Conservation (phyloP, 495 filamentous ascomycete species). For the Penicillium fimorum region DNA sequence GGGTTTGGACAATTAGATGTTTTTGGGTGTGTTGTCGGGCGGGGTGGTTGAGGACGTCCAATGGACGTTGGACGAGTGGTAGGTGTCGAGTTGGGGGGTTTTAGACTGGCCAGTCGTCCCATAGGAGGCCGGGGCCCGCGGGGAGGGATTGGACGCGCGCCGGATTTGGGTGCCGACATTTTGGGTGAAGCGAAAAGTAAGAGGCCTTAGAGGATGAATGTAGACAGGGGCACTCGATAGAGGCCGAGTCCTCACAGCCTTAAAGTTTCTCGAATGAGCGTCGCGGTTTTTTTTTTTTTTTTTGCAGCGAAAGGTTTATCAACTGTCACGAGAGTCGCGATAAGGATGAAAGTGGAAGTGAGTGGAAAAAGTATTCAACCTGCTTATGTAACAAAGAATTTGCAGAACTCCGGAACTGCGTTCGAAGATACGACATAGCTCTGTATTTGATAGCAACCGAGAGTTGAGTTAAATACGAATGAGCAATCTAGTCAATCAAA, state of each 20-base stretch:
- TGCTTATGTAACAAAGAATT: constrained; percentile 2
- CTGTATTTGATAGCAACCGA: neutral
- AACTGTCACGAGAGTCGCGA: constrained; percentile 10
- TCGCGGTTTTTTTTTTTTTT: constrained; percentile 4
- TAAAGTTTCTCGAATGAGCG: neutral
- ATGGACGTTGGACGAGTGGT: constrained; percentile 41
- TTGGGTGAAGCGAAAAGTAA: constrained; percentile 1
- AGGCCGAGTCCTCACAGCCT: constrained; percentile 11
- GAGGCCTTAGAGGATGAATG: neutral
- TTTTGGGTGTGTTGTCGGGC: constrained; percentile 42
- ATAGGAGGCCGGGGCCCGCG: constrained; percentile 36
- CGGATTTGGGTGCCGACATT: constrained; percentile 35
- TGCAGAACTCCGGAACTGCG: neutral
- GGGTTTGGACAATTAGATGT: constrained; percentile 48
- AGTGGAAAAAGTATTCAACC: constrained; percentile 10
- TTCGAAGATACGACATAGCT: neutral
- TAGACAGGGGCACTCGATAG: neutral
- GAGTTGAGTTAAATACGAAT: neutral
- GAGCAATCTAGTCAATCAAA: neutral
- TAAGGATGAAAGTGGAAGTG: constrained; percentile 14
- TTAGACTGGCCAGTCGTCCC: constrained; percentile 44
- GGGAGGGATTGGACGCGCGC: constrained; percentile 37
- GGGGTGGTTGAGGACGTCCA: constrained; percentile 34
- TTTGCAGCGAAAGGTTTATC: constrained; percentile 8
- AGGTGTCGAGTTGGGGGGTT: constrained; percentile 33